Conservation (phyloP, 1,284 basidiomycete genomes). For the Trichosporon sp. region DNA sequence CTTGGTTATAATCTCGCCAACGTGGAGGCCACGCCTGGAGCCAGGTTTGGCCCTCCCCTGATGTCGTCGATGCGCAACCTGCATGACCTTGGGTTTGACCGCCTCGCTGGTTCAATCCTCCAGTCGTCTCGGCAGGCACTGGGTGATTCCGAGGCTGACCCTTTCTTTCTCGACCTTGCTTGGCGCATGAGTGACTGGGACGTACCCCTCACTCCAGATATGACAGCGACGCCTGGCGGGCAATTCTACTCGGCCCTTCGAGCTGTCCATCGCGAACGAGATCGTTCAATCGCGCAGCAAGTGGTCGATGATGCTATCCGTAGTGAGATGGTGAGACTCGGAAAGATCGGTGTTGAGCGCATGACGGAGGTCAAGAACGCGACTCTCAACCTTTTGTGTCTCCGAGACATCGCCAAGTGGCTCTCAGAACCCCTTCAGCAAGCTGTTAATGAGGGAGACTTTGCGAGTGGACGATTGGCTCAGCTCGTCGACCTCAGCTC, state of each 20-base stretch:
- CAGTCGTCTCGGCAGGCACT: conserved; percentile 28
- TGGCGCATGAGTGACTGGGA: conserved; percentile 95
- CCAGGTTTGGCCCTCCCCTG: conserved; percentile 23
- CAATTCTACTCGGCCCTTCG: conserved; percentile 74
- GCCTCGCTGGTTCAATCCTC: conserved; percentile 63
- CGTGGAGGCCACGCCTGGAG: conserved; percentile 63
- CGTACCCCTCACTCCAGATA: conserved; percentile 64
- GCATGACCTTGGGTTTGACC: conserved; percentile 83
- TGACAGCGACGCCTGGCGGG: conserved; percentile 57
- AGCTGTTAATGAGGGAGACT: conserved; percentile 46
- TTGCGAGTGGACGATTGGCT: conserved; percentile 56
- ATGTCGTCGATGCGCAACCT: conserved; percentile 70
- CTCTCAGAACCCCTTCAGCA: conserved; percentile 34
- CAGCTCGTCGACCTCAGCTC: conserved; percentile 61
- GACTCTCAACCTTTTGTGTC: conserved; percentile 71
- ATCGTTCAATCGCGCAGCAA: conserved; percentile 60
- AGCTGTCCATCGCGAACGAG: conserved; percentile 72
- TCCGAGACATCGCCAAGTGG: conserved; percentile 66
- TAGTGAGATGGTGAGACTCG: conserved; percentile 69
- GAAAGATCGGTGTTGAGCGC: conserved; percentile 70
- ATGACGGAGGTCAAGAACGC: conserved; percentile 71
- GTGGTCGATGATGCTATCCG: conserved; percentile 62
- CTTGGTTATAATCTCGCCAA: conserved; percentile 86
- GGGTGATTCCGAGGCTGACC: conserved; percentile 52
- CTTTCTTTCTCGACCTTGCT: conserved; percentile 73